Conservation (phyloP, 495 filamentous ascomycete genomes). For the Viridothelium virens region DNA sequence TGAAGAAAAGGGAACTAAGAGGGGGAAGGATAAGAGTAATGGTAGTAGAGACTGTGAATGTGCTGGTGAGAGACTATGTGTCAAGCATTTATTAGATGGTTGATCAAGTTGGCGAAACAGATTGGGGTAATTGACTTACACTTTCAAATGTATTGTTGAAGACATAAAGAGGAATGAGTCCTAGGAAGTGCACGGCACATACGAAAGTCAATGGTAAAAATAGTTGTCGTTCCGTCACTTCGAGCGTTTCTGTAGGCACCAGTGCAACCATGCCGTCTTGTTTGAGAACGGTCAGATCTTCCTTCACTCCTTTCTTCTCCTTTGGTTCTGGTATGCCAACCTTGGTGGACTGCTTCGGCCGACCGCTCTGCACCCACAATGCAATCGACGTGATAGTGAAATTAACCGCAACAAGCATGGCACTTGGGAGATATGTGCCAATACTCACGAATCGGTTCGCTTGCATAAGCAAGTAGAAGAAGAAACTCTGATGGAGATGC, state of each 20-base stretch:
- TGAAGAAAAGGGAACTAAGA: background rate
- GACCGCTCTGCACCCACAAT: conserved; percentile 81
- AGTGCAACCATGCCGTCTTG: conserved; percentile 33
- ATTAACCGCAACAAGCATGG: conserved; percentile 88
- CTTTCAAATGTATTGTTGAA: conserved; percentile 66
- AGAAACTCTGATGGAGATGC: conserved; percentile 97
- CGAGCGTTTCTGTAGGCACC: conserved; percentile 29
- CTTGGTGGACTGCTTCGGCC: conserved; percentile 24
- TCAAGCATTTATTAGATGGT: background rate
- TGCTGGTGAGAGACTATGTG: background rate
- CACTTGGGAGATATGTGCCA: conserved; percentile 91
- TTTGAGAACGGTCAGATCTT: conserved; percentile 30
- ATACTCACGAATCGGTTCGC: conserved; percentile 92
- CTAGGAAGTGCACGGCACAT: conserved; percentile 60
- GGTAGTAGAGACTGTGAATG: conserved; percentile 6
- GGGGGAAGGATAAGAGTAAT: conserved; percentile 15
- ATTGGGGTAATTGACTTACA: conserved; percentile 42
- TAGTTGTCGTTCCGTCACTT: conserved; percentile 56
- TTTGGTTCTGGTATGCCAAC: background rate
- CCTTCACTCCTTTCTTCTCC: conserved; percentile 21
- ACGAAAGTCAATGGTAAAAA: conserved; percentile 73
- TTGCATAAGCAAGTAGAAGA: conserved; percentile 94
- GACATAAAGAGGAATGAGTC: conserved; percentile 75
- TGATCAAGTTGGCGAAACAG: background rate
- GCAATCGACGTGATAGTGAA: conserved; percentile 94